These are phyloP conservation scores for Diospyros lotus DNA, from an alignment of 148 eudicot genomes.

Conservation along the genomic window DNA sequence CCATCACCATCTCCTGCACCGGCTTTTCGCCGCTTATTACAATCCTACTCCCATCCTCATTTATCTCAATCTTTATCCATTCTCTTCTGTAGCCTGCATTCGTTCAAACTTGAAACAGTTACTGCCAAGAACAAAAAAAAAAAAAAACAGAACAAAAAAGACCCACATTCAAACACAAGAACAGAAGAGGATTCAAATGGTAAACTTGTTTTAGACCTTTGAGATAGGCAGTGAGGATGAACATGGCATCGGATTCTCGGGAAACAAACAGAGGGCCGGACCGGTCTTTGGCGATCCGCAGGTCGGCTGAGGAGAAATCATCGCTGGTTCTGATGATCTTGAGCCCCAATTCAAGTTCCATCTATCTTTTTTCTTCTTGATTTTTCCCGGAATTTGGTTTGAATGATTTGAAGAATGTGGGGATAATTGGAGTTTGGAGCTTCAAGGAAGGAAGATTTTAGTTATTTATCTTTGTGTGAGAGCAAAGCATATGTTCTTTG, in stretches of 20 bases:
- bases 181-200: background rate
- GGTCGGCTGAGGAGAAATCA: constrained; percentile 35
- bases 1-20: constrained; percentile 53
- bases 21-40: constrained; percentile 48
- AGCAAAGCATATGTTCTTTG: constrained; percentile 45
- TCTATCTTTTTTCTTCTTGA: constrained; percentile 40
- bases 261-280: constrained; percentile 45
- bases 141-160: background rate
- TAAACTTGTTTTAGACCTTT: constrained; percentile 36
- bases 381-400: background rate
- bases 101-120: background rate
- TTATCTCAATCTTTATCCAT: constrained; percentile 52
- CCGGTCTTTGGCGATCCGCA: constrained; percentile 44
- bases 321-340: constrained; percentile 45
- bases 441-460: background rate
- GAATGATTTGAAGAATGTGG: background rate
- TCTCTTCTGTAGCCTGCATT: constrained; percentile 47
- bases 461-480: background rate
- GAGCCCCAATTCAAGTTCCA: constrained; percentile 64
- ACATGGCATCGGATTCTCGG: constrained; percentile 55
- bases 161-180: background rate
- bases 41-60: constrained; percentile 58
- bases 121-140: no score
- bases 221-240: constrained; percentile 58
- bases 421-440: background rate